Conservation (phyloP, 1,139 yeast genomes). For the Candida frijolesensis region DNA sequence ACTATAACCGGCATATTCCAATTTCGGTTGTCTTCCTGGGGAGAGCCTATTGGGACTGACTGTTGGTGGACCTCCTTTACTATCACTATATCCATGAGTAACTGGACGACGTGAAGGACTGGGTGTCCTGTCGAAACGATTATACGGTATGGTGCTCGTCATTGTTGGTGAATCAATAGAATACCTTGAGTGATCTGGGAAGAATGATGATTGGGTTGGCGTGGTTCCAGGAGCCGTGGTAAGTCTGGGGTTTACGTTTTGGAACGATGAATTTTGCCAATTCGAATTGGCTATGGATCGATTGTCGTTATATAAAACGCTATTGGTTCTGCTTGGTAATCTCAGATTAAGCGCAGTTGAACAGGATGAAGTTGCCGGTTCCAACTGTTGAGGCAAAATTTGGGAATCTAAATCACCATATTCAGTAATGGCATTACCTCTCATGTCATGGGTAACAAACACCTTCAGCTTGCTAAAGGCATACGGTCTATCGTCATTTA, state of each 20-base stretch:
- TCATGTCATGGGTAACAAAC: conserved; percentile 49
- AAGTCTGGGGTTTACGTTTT: neutral
- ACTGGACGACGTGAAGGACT: conserved; percentile 8
- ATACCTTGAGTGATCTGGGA: conserved; percentile 1
- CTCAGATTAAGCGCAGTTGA: conserved; percentile 4
- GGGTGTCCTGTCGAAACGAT: conserved; percentile 6
- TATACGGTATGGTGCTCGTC: conserved; percentile 2
- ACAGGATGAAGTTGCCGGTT: conserved; percentile 4
- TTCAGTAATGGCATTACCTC: conserved; percentile 33
- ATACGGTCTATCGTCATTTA: conserved; percentile 32
- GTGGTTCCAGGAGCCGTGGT: neutral
- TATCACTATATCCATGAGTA: neutral
- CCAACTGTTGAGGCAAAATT: conserved; percentile 7
- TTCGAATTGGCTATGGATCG: neutral
- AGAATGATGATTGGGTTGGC: neutral
- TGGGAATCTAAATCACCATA: conserved; percentile 14
- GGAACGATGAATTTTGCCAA: conserved; percentile 4
- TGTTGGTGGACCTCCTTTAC: neutral
- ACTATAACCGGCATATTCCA: conserved; percentile 5
- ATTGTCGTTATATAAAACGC: conserved; percentile 4
- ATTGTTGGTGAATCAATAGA: conserved; percentile 2
- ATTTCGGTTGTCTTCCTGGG: conserved; percentile 9
- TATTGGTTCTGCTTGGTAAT: conserved; percentile 8
- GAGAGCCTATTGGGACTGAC: conserved; percentile 13
- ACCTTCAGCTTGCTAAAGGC: conserved; percentile 40